phyloP scores from a whole-genome alignment of 805 yeast genomes.

The Maudiozyma barnettii region DNA sequence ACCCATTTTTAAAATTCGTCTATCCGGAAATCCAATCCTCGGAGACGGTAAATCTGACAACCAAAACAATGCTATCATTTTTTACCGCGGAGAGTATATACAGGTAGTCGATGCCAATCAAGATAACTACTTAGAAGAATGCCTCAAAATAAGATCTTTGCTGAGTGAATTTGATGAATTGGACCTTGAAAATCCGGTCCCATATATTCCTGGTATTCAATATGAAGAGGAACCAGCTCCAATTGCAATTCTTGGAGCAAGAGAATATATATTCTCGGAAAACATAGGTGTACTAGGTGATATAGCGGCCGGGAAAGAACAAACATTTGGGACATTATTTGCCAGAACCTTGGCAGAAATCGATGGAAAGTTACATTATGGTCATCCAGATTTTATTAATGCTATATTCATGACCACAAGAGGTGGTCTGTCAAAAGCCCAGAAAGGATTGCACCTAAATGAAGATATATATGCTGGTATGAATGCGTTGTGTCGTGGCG shows the following conservation, averaged over 20 bases:
- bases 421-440: conserved; percentile 94
- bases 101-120: conserved; percentile 95
- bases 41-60: conserved; percentile 97
- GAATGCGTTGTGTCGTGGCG: conserved; percentile 82
- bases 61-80: conserved; percentile 80
- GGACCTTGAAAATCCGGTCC: conserved; percentile 41
- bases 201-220: conserved; percentile 51
- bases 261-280: conserved; percentile 91
- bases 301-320: conserved; percentile 95
- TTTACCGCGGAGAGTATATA: conserved; percentile 87
- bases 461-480: conserved; percentile 96
- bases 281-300: conserved; percentile 89
- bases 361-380: conserved; percentile 91
- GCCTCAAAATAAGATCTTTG: conserved; percentile 79
- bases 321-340: conserved; percentile 91
- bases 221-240: conserved; percentile 55
- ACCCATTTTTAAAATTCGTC: conserved; percentile 55
- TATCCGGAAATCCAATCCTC: conserved; percentile 88
- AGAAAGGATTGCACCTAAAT: conserved; percentile 82
- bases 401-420: conserved; percentile 88
- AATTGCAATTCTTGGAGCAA: conserved; percentile 89
- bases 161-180: conserved; percentile 87
- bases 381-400: conserved; percentile 92
- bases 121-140: conserved; percentile 90
- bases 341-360: conserved; percentile 89